Evolutionary conservation across 2,329 filamentous ascomycete species (phyloP).

Genomic region (Ophiostoma fasciatum): DNA sequence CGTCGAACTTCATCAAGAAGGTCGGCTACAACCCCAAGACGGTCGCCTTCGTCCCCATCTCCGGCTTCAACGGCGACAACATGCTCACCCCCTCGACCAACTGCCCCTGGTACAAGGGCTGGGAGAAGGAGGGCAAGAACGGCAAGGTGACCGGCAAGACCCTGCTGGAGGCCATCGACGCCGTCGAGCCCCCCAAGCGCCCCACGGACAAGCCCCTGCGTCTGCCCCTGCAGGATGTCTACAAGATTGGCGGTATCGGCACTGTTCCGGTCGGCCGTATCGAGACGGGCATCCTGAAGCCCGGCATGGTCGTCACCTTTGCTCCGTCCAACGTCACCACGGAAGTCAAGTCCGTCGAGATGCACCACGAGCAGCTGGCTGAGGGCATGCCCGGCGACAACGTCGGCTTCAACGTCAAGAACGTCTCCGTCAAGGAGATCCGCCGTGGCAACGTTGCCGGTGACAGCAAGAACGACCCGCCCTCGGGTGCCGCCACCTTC

Average conservation of each 20-base stretch:
- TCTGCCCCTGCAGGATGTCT: constrained; percentile 99
- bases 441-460: constrained; percentile 99
- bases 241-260: constrained; percentile 99
- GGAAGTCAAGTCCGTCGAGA: constrained; percentile 99
- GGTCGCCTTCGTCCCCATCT: constrained; percentile 98
- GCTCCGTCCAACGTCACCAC: constrained; percentile 98
- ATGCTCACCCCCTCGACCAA: constrained; percentile 84
- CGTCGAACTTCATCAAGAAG: constrained; percentile 99
- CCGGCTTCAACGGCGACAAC: constrained; percentile 99
- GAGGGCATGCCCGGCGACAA: constrained; percentile 99
- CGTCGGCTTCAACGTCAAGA: constrained; percentile 99
- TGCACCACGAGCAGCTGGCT: constrained; percentile 98
- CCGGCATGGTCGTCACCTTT: constrained; percentile 92
- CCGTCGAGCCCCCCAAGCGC: constrained; percentile 83
- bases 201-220: constrained; percentile 98
- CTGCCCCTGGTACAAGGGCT: constrained; percentile 99
- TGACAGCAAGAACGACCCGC: constrained; percentile 99
- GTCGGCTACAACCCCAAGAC: constrained; percentile 99
- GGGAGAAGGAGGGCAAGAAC: constrained; percentile 95
- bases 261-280: constrained; percentile 99
- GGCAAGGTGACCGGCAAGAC: constrained; percentile 87
- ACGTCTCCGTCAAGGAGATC: constrained; percentile 99
- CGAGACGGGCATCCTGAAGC: constrained; percentile 95
- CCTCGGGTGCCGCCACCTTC: constrained; percentile 79
- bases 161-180: constrained; percentile 96